These are phyloP conservation scores for Malus domestica DNA, from an alignment of 306 rosid species.

Conservation along the genomic window ASM211411v1 NC_041792.1:5027001-5027500, in stretches of 20 bases:
- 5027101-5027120: constrained; percentile 31
- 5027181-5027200: constrained; percentile 23
- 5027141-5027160: constrained; percentile 19
- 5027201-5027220: constrained; percentile 27
- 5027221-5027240: constrained; percentile 32
- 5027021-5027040: constrained; percentile 33
- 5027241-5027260: constrained; percentile 28
- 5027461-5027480: constrained; percentile 36
- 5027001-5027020: constrained; percentile 10
- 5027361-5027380: constrained; percentile 28
- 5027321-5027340: constrained; percentile 23
- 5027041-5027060: constrained; percentile 20
- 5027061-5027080: constrained; percentile 19
- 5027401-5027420: constrained; percentile 13
- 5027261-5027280: constrained; percentile 29
- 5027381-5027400: constrained; percentile 31
- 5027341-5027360: constrained; percentile 13
- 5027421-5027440: constrained; percentile 28
- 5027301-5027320: constrained; percentile 34
- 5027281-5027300: constrained; percentile 32
- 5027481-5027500: constrained; percentile 22
- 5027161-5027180: constrained; percentile 23
- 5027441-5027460: constrained; percentile 33
- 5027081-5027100: constrained; percentile 29
- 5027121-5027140: constrained; percentile 11